phyloP scores from a whole-genome alignment of 2,329 filamentous ascomycete species.

The Cladosporium colombiae region DNA sequence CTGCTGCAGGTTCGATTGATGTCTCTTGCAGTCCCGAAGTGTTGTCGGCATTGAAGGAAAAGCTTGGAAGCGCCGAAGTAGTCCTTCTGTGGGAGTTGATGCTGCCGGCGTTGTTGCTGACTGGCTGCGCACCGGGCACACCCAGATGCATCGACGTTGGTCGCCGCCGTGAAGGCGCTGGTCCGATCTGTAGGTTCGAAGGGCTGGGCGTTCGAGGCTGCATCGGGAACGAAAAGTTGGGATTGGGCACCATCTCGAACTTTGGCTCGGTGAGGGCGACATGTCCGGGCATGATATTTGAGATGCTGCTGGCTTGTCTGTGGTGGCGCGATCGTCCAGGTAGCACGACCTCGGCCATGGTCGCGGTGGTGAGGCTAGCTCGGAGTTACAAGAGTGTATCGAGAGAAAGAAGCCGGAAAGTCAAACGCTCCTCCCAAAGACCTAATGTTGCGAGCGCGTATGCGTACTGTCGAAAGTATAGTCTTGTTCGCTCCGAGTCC shows the following conservation, averaged over 20 bases:
- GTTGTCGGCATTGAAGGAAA: constrained; percentile 52
- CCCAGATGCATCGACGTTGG: constrained; percentile 39
- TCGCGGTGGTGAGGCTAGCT: constrained; percentile 16
- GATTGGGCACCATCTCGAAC: constrained; percentile 49
- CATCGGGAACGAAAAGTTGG: constrained; percentile 52
- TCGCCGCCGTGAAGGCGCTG: constrained; percentile 25
- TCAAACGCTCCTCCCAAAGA: constrained; percentile 1
- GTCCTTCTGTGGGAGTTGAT: constrained; percentile 42
- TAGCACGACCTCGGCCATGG: constrained; percentile 33
- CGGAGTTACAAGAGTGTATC: neutral
- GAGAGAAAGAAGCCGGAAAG: constrained; percentile 10
- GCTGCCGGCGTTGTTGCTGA: constrained; percentile 31
- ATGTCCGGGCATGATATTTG: constrained; percentile 37
- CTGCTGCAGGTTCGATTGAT: constrained; percentile 42
- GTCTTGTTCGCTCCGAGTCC: neutral
- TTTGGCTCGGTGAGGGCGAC: constrained; percentile 22
- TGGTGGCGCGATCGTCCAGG: constrained; percentile 31
- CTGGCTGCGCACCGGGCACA: constrained; percentile 38
- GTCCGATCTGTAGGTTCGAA: constrained; percentile 16
- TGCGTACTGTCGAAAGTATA: neutral
- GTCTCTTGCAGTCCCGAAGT: constrained; percentile 36
- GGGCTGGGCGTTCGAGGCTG: constrained; percentile 36
- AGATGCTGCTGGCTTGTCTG: constrained; percentile 41
- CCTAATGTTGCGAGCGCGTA: neutral
- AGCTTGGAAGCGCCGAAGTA: constrained; percentile 48